Evolutionary conservation across 305 asterid genomes (phyloP).

Genomic region (Fraxinus albicans): DNA sequence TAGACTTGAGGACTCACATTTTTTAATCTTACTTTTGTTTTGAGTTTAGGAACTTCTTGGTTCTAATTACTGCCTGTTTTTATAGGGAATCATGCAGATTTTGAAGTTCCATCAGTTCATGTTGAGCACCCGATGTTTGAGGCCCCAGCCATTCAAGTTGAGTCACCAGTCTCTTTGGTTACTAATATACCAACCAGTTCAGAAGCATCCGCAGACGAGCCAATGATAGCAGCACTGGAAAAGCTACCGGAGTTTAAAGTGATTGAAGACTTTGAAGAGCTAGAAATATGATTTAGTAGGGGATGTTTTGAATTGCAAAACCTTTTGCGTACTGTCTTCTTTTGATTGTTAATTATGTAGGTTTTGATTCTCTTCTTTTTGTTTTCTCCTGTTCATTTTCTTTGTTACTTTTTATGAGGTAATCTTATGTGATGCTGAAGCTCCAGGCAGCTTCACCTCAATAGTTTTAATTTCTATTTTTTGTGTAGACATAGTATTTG

Average conservation of each 20-base stretch:
- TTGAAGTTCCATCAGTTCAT: constrained; percentile 27
- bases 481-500: constrained; percentile 7
- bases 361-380: constrained; percentile 17
- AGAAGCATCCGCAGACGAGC: not conserved
- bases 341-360: constrained; percentile 29
- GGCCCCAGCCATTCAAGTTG: constrained; percentile 14
- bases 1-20: constrained; percentile 28
- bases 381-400: constrained; percentile 14
- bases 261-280: constrained; percentile 41
- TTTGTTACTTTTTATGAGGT: constrained; percentile 24
- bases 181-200: constrained; percentile 7
- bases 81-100: constrained; percentile 7
- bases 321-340: constrained; percentile 25
- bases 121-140: constrained; percentile 13
- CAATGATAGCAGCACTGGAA: constrained; percentile 19
- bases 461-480: not conserved
- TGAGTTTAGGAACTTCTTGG: constrained; percentile 30
- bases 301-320: constrained; percentile 26
- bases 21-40: constrained; percentile 30
- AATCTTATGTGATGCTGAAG: not conserved
- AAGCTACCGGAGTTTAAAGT: constrained; percentile 36
- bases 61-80: constrained; percentile 22
- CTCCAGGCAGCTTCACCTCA: constrained; percentile 15
- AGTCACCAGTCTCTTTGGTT: not conserved
- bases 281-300: constrained; percentile 41